Evolutionary conservation across 129 eudicot species (phyloP).

Genomic region (Apium graveolens): DNA sequence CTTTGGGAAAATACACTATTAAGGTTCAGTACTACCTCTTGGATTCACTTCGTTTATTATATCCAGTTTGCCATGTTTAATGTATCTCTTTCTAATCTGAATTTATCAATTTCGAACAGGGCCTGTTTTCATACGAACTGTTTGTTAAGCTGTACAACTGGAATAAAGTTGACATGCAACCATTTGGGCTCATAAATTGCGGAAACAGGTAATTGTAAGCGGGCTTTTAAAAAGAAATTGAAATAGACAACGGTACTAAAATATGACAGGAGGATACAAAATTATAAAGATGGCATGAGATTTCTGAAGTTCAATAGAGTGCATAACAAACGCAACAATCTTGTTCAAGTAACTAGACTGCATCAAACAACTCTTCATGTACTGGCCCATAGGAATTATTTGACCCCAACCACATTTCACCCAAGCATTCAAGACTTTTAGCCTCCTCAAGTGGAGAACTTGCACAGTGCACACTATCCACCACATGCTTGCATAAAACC

Average conservation of each 20-base stretch:
- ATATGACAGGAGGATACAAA: neutral
- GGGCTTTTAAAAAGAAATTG: neutral
- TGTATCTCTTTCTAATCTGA: neutral
- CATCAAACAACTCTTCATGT: neutral
- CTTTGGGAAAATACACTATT: conserved; percentile 25
- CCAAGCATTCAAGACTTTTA: neutral
- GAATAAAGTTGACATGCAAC: conserved; percentile 58
- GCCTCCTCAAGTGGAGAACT: neutral
- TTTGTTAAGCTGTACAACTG: conserved; percentile 67
- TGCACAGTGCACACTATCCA: neutral
- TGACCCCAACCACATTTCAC: neutral
- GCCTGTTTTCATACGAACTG: conserved; percentile 57
- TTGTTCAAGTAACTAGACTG: neutral
- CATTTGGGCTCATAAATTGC: conserved; percentile 74
- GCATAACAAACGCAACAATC: neutral
- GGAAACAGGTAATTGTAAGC: conserved; percentile 67
- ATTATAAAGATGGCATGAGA: neutral
- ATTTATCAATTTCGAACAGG: conserved; percentile 32
- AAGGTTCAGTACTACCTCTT: conserved; percentile 31
- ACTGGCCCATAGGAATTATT: neutral
- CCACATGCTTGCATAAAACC: neutral
- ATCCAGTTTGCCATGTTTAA: neutral
- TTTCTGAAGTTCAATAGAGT: neutral
- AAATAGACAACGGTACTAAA: neutral
- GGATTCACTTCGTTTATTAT: neutral